Conservation (phyloP, 345 rosid species). For the Populus deltoides region DNA sequence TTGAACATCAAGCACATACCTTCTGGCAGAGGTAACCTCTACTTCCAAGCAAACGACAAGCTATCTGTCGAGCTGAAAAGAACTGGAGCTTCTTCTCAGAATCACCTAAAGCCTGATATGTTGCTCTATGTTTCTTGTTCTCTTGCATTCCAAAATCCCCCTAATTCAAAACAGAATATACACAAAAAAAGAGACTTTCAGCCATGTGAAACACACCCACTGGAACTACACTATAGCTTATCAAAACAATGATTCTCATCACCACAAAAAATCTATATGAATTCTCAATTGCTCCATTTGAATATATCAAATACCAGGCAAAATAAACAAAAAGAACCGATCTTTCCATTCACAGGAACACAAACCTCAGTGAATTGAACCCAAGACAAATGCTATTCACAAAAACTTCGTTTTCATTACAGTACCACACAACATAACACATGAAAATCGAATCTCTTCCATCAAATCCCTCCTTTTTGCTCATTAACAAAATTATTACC, state of each 20-base stretch:
- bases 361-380: background rate
- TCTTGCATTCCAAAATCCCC: slow-evolving; percentile 68
- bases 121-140: slow-evolving; percentile 92
- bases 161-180: slow-evolving; percentile 31
- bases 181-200: background rate
- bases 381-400: background rate
- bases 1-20: slow-evolving; percentile 36
- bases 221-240: background rate
- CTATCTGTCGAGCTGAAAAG: slow-evolving; percentile 85
- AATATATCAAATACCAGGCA: background rate
- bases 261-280: background rate
- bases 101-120: slow-evolving; percentile 66
- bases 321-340: background rate
- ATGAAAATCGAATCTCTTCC: background rate
- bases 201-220: background rate
- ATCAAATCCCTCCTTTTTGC: background rate
- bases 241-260: background rate
- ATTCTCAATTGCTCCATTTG: no score
- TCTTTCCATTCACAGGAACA: background rate
- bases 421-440: background rate
- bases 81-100: slow-evolving; percentile 73
- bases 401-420: background rate
- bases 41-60: slow-evolving; percentile 86
- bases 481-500: slow-evolving; percentile 35
- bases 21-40: slow-evolving; percentile 87